Percentiles rank a stretch among this genome's conserved stretches.
phyloP scores from a whole-genome alignment of 2,329 filamentous ascomycete species.

The Cytospora piceicola region DNA sequence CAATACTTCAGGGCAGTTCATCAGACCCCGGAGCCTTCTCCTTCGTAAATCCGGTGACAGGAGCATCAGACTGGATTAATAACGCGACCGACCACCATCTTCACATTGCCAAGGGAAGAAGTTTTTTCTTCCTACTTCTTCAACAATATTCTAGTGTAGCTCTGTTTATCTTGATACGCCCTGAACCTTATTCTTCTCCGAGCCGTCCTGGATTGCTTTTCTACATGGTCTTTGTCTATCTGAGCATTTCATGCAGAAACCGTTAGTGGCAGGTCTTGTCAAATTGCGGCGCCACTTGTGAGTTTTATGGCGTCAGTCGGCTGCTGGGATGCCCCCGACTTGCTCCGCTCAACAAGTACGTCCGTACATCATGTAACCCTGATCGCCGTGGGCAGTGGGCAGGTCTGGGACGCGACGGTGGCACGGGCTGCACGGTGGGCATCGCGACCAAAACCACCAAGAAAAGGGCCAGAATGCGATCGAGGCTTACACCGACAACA shows the following conservation, averaged over 20 bases:
- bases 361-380: no score
- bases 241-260: constrained; percentile 31
- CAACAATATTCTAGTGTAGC: constrained; percentile 11
- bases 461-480: constrained; percentile 11
- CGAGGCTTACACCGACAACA: constrained; percentile 28
- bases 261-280: constrained; percentile 31
- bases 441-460: constrained; percentile 15
- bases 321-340: constrained; percentile 20
- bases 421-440: constrained; percentile 11
- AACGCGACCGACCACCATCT: not conserved
- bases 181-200: constrained; percentile 19
- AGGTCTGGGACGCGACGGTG: constrained; percentile 13
- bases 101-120: constrained; percentile 24
- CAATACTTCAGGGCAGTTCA: not conserved
- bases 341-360: constrained; percentile 20
- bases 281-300: constrained; percentile 34
- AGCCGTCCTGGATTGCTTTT: constrained; percentile 24
- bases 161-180: constrained; percentile 13
- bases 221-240: no score
- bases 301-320: constrained; percentile 29
- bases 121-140: not conserved
- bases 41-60: constrained; percentile 4
- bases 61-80: not conserved
- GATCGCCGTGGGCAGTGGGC: not conserved
- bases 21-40: constrained; percentile 16